Evolutionary conservation across 2,329 filamentous ascomycete genomes (phyloP).

Genomic region (Ploettnerulaceae sp.): DNA sequence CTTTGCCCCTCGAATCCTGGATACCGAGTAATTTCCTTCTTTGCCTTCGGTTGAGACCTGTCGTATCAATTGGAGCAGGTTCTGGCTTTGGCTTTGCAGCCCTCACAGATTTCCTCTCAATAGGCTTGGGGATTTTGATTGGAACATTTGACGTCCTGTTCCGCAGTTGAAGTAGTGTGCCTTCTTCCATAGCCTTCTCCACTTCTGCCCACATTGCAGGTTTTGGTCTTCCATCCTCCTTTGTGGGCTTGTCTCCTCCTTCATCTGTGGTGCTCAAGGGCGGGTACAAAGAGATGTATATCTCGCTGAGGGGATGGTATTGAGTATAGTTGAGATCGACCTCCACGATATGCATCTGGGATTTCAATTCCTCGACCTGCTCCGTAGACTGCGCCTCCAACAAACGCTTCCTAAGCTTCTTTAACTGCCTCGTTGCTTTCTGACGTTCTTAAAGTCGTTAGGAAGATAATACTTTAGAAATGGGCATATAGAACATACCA

Average conservation of each 20-base stretch:
- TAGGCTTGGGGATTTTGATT: conserved; percentile 2
- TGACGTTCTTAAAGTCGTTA: conserved; percentile 53
- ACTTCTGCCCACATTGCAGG: conserved; percentile 63
- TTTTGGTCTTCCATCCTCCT: conserved; percentile 28
- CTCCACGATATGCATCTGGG: conserved; percentile 61
- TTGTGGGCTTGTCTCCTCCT: conserved; percentile 21
- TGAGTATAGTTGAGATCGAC: conserved; percentile 72
- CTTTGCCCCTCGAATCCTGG: conserved; percentile 14
- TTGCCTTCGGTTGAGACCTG: conserved; percentile 31
- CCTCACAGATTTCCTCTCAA: conserved; percentile 19
- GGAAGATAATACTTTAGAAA: background rate
- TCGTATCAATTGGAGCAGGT: conserved; percentile 23
- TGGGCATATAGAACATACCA: conserved; percentile 43
- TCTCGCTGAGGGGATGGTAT: conserved; percentile 65
- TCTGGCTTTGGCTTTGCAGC: conserved; percentile 18
- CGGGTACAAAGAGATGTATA: conserved; percentile 63
- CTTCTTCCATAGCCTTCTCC: conserved; percentile 58
- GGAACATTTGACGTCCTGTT: conserved; percentile 21
- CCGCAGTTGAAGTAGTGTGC: conserved; percentile 34
- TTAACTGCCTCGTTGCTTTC: conserved; percentile 64
- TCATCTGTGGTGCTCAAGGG: conserved; percentile 38
- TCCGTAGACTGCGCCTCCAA: conserved; percentile 46
- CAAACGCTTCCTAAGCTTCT: conserved; percentile 57
- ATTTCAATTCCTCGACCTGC: conserved; percentile 47
- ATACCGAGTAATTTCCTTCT: conserved; percentile 27